A percentile compares a stretch with the other conserved stretches of the same genome.
These are phyloP conservation scores for Sextonia rubra DNA, from an alignment of 164 flowering plant genomes.

Conservation along the genomic window DNA sequence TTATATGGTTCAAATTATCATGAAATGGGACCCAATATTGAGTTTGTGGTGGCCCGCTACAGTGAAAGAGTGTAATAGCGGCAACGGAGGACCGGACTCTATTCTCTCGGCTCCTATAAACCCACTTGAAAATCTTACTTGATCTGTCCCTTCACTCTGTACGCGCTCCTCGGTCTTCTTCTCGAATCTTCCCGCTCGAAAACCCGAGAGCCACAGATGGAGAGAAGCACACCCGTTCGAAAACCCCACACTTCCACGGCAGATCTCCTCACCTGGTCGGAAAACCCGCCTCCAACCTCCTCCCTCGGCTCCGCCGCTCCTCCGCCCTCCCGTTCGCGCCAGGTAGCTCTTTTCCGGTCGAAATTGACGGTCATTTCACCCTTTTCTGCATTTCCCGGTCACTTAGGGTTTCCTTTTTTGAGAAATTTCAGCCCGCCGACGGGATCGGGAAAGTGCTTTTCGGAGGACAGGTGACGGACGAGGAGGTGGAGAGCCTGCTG, in stretches of 20 bases:
- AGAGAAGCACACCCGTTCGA: constrained; percentile 75
- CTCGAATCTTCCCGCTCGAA: neutral
- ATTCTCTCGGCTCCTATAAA: no score
- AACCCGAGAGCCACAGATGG: constrained; percentile 33
- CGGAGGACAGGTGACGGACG: constrained; percentile 94
- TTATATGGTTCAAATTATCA: no score
- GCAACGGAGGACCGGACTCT: no score
- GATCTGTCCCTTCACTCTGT: neutral
- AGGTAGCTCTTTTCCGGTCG: constrained; percentile 32
- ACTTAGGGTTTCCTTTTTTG: constrained; percentile 8
- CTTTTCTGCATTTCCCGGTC: constrained; percentile 5
- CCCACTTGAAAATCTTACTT: no score
- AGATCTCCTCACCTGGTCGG: constrained; percentile 96
- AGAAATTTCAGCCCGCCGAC: constrained; percentile 74
- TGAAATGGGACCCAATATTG: no score
- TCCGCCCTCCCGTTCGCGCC: constrained; percentile 48
- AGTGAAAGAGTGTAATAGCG: no score
- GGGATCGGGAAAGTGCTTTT: constrained; percentile 83
- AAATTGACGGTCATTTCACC: neutral
- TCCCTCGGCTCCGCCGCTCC: constrained; percentile 29
- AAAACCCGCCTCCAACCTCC: constrained; percentile 43
- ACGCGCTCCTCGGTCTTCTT: neutral
- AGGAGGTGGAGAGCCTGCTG: constrained; percentile 71
- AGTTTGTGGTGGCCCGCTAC: no score
- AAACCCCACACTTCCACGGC: constrained; percentile 91